Percentiles rank a stretch among this genome's conserved stretches.
These are phyloP conservation scores for Antrodiella citrinella DNA, from an alignment of 768 basidiomycete genomes.

Conservation along the genomic window DNA sequence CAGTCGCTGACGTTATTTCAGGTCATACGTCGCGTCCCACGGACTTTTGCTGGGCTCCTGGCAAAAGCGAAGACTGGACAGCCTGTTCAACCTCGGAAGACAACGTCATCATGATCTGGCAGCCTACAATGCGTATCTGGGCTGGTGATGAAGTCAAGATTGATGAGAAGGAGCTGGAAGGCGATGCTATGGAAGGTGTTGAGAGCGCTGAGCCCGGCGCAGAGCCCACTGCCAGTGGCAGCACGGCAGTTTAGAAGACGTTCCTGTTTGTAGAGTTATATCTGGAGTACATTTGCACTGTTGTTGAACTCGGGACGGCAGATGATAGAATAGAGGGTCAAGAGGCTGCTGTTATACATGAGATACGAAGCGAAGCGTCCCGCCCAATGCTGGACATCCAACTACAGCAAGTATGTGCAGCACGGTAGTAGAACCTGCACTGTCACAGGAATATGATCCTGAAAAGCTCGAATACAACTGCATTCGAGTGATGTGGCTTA, in stretches of 20 bases:
- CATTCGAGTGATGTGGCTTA: not conserved
- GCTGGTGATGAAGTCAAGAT: conserved; percentile 83
- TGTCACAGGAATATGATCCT: conserved; percentile 57
- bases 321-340: not conserved
- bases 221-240: not conserved
- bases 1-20: conserved; percentile 24
- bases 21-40: conserved; percentile 86
- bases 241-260: too few relatives aligned
- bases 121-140: conserved; percentile 91
- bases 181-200: conserved; percentile 69
- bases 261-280: too few relatives aligned
- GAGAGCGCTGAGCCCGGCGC: conserved; percentile 31
- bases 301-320: too few relatives aligned
- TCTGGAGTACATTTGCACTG: too few relatives aligned
- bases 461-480: conserved; percentile 71
- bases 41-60: conserved; percentile 95
- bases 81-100: conserved; percentile 88
- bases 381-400: not conserved
- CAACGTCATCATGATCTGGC: conserved; percentile 96
- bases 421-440: not conserved
- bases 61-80: conserved; percentile 75
- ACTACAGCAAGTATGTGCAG: not conserved
- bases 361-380: not conserved
- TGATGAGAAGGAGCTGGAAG: conserved; percentile 79
- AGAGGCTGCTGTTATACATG: not conserved